These are phyloP conservation scores for Deuterostichococcus epilithicus DNA, from an alignment of 139 green algal genomes.

Conservation along the genomic window DNA sequence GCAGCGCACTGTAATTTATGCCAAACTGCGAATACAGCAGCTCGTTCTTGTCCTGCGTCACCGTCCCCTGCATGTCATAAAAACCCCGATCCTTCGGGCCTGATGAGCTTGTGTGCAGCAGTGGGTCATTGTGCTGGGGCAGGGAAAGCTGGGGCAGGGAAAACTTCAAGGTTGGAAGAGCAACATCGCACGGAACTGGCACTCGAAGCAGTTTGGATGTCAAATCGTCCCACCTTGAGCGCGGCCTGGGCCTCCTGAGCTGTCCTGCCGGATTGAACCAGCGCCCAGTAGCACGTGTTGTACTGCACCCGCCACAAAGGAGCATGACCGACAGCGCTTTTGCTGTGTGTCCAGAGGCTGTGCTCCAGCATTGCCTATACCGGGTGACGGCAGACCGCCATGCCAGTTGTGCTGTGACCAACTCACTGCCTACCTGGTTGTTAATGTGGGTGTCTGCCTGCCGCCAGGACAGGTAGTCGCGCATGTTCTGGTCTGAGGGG, in stretches of 20 bases:
- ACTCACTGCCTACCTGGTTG: slow-evolving; percentile 59
- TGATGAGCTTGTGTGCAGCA: slow-evolving; percentile 1
- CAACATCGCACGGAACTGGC: too few species aligned
- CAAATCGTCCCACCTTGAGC: slow-evolving; percentile 47
- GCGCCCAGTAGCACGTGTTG: slow-evolving; percentile 93
- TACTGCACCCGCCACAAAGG: slow-evolving; percentile 60
- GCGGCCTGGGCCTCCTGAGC: slow-evolving; percentile 53
- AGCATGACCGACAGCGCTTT: neutral
- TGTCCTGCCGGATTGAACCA: slow-evolving; percentile 64
- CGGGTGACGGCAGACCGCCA: too few species aligned
- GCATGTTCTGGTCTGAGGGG: slow-evolving; percentile 53
- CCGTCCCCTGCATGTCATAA: slow-evolving; percentile 62
- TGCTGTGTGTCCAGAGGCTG: neutral
- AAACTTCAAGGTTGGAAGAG: too few species aligned
- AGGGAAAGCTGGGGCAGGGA: too few species aligned
- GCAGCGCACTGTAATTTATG: slow-evolving; percentile 89
- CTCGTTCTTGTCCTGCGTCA: slow-evolving; percentile 86
- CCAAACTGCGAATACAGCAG: slow-evolving; percentile 78
- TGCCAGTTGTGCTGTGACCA: too few species aligned
- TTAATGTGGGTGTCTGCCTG: slow-evolving; percentile 95
- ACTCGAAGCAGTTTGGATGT: too few species aligned
- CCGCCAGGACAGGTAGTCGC: slow-evolving; percentile 91
- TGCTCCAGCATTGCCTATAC: too few species aligned
- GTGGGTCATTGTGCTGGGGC: neutral
- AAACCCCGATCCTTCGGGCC: neutral